These are phyloP conservation scores for Dentipellis fragilis DNA, from an alignment of 768 basidiomycete species.

Conservation along the genomic window DNA sequence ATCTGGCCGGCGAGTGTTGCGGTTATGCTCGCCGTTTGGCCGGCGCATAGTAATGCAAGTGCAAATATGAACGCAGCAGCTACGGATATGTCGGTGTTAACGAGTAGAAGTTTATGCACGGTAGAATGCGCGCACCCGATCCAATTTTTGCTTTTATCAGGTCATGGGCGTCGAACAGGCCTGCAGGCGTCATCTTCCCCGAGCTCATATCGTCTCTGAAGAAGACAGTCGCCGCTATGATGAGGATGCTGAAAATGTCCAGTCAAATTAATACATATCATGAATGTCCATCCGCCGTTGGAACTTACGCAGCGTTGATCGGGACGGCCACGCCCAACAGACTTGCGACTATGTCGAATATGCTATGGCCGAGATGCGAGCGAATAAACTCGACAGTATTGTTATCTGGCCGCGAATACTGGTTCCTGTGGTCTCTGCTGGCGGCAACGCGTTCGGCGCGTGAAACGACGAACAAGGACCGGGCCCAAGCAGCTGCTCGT, in stretches of 20 bases:
- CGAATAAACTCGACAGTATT: constrained; percentile 25
- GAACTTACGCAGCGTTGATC: constrained; percentile 68
- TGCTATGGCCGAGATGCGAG: constrained; percentile 32
- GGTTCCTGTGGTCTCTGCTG: constrained; percentile 1
- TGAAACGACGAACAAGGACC: constrained; percentile 4
- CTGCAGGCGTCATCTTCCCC: constrained; percentile 24
- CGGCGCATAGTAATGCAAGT: constrained; percentile 58
- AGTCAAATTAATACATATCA: background rate
- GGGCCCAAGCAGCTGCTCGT: constrained; percentile 2
- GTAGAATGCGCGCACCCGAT: constrained; percentile 16
- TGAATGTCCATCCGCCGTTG: background rate
- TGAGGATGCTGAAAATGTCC: background rate
- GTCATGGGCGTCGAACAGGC: constrained; percentile 32
- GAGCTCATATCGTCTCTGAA: constrained; percentile 24
- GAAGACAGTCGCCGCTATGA: background rate
- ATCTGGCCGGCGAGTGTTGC: constrained; percentile 40
- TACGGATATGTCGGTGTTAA: background rate
- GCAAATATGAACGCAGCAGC: constrained; percentile 1
- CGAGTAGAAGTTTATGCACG: background rate
- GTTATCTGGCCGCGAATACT: constrained; percentile 21
- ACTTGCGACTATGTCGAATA: constrained; percentile 39
- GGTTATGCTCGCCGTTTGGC: constrained; percentile 40
- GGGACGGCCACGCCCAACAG: constrained; percentile 77
- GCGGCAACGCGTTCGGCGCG: constrained; percentile 1
- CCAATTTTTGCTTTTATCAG: constrained; percentile 32